phyloP scores from a whole-genome alignment of 2,329 filamentous ascomycete species.

The Colletotrichum orchidophilum region DNA sequence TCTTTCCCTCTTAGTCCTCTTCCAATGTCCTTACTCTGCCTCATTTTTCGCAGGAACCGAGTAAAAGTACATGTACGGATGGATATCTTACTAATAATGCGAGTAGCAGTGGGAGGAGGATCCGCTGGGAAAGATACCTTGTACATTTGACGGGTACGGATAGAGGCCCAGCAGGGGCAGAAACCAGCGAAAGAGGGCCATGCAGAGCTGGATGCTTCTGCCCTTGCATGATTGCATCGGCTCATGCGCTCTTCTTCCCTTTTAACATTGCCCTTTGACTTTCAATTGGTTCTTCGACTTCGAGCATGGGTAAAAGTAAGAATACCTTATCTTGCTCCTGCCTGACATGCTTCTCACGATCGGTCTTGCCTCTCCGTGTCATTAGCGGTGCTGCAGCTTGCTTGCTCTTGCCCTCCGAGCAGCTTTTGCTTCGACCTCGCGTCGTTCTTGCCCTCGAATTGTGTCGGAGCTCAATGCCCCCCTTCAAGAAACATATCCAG shows the following conservation, averaged over 20 bases:
- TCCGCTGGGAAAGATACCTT: neutral
- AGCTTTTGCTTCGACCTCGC: neutral
- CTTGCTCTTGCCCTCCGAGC: neutral
- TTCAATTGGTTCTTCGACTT: neutral
- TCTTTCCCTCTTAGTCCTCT: neutral
- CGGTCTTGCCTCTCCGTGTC: neutral
- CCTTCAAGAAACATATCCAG: constrained; percentile 31
- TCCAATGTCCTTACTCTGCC: neutral
- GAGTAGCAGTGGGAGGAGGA: neutral
- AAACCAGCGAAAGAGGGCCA: neutral
- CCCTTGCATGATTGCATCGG: neutral
- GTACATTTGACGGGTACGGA: neutral
- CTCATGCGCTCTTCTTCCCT: neutral
- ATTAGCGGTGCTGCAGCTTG: neutral
- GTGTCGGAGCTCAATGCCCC: neutral
- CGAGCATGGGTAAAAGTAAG: neutral
- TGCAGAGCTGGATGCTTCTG: neutral
- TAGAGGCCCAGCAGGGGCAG: neutral
- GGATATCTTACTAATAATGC: neutral
- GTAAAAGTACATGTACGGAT: neutral
- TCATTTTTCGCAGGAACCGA: neutral
- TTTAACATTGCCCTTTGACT: neutral
- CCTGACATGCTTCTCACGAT: neutral
- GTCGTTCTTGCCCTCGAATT: neutral
- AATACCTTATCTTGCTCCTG: neutral